Evolutionary conservation across 805 yeast genomes (phyloP).

Genomic region (Teunomyces panamensis): DNA sequence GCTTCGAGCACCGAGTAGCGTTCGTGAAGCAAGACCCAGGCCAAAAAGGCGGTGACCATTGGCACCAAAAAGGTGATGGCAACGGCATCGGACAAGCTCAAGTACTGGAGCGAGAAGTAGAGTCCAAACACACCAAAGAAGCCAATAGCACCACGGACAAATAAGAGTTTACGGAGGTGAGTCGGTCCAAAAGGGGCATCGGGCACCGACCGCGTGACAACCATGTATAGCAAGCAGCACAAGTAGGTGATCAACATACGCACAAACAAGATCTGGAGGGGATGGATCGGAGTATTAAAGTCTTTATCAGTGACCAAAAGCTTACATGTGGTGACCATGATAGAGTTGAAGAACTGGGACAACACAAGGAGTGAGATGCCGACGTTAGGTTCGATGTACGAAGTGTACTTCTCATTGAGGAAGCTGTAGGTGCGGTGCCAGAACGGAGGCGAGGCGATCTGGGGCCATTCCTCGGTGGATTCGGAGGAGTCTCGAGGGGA

Average conservation of each 20-base stretch:
- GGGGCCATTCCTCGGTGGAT: too few species aligned
- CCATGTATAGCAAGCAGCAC: constrained; percentile 58
- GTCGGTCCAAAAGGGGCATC: constrained; percentile 71
- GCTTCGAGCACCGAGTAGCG: constrained; percentile 65
- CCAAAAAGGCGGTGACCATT: constrained; percentile 68
- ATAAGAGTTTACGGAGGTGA: constrained; percentile 50
- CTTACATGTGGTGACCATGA: constrained; percentile 75
- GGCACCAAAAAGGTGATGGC: constrained; percentile 79
- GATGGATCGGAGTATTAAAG: constrained; percentile 61
- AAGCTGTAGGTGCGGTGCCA: not conserved
- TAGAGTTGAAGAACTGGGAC: constrained; percentile 71
- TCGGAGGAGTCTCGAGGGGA: too few species aligned
- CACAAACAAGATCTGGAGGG: constrained; percentile 72
- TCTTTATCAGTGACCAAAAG: constrained; percentile 65
- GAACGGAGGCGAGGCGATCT: not conserved
- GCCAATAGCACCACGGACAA: constrained; percentile 68
- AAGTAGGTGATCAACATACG: constrained; percentile 73
- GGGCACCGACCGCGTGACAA: constrained; percentile 44
- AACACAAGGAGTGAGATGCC: constrained; percentile 59
- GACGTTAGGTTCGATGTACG: constrained; percentile 30
- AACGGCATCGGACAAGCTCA: constrained; percentile 78
- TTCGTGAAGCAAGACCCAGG: constrained; percentile 66
- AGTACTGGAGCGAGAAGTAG: constrained; percentile 69
- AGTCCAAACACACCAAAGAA: constrained; percentile 73
- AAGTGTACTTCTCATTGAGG: not conserved